Conservation (phyloP, 2,329 filamentous ascomycete genomes). For the Exophiala bonariae region DNA sequence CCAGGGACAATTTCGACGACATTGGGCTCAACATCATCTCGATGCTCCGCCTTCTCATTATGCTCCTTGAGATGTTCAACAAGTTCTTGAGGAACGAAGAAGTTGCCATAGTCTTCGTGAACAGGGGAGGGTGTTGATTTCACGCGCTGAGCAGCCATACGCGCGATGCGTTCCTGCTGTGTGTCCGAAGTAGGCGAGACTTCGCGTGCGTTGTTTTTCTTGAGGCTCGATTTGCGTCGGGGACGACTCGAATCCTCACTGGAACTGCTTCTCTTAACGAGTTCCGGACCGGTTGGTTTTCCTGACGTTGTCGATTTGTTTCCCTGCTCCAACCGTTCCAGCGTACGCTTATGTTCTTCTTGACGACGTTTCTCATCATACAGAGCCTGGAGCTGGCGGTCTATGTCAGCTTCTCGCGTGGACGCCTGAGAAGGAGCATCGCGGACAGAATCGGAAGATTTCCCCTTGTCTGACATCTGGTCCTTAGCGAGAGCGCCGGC, state of each 20-base stretch:
- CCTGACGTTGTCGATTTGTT: conserved; percentile 42
- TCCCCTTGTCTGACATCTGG: not conserved
- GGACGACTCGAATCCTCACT: conserved; percentile 27
- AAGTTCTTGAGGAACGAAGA: conserved; percentile 42
- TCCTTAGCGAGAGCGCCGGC: not conserved
- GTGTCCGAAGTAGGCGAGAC: conserved; percentile 14
- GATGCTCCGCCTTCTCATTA: conserved; percentile 22
- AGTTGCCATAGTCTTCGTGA: conserved; percentile 44
- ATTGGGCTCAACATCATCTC: conserved; percentile 21
- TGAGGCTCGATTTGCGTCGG: conserved; percentile 32
- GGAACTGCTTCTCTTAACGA: conserved; percentile 24
- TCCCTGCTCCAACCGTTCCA: not conserved
- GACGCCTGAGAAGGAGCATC: conserved; percentile 11
- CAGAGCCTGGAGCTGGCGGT: conserved; percentile 25
- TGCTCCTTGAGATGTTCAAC: conserved; percentile 41
- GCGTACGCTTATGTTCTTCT: conserved; percentile 16
- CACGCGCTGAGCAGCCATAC: conserved; percentile 33
- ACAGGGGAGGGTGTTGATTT: conserved; percentile 35
- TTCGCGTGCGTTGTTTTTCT: conserved; percentile 20
- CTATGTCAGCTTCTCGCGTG: conserved; percentile 25
- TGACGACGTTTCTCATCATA: conserved; percentile 23
- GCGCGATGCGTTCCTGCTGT: conserved; percentile 29
- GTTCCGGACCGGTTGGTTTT: conserved; percentile 17
- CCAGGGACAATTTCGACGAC: conserved; percentile 27
- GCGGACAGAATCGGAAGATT: conserved; percentile 2